phyloP scores from a whole-genome alignment of 441 rosid genomes.

The Eruca vesicaria region DNA sequence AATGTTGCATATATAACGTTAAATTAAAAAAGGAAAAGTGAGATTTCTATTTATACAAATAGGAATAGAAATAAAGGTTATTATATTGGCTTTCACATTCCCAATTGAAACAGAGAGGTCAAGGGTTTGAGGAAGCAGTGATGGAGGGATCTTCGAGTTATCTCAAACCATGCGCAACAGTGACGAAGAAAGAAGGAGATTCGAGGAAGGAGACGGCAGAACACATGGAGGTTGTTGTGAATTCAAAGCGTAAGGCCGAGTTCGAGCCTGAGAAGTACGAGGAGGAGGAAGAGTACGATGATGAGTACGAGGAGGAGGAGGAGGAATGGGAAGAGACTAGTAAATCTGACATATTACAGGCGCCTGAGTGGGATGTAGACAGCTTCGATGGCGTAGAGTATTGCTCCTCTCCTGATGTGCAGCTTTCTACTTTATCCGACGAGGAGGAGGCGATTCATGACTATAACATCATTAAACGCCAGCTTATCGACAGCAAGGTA shows the following conservation, averaged over 20 bases:
- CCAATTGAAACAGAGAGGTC: background rate
- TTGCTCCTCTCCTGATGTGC: background rate
- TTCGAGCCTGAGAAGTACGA: background rate
- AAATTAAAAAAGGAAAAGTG: too few relatives aligned
- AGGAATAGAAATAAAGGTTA: background rate
- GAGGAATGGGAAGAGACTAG: background rate
- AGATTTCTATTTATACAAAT: too few relatives aligned
- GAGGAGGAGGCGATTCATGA: background rate
- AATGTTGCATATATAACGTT: too few relatives aligned
- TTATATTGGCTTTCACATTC: background rate
- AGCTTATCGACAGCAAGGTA: slow-evolving; percentile 7
- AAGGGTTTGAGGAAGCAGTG: background rate
- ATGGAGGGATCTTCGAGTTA: background rate
- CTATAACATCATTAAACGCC: background rate
- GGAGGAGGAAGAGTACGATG: background rate
- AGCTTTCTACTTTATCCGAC: background rate
- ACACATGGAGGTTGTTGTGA: background rate
- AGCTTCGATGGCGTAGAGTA: background rate
- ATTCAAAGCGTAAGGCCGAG: background rate
- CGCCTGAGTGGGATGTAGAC: slow-evolving; percentile 2
- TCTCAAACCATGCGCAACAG: background rate
- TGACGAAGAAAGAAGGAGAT: background rate
- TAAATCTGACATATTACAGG: background rate
- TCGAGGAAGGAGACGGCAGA: background rate
- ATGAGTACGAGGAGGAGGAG: background rate